Evolutionary conservation across 2,329 filamentous ascomycete genomes (phyloP), one percentile per base, ranked within the genome.

Genomic region (Arthrobotrys entomopaga): DNA sequence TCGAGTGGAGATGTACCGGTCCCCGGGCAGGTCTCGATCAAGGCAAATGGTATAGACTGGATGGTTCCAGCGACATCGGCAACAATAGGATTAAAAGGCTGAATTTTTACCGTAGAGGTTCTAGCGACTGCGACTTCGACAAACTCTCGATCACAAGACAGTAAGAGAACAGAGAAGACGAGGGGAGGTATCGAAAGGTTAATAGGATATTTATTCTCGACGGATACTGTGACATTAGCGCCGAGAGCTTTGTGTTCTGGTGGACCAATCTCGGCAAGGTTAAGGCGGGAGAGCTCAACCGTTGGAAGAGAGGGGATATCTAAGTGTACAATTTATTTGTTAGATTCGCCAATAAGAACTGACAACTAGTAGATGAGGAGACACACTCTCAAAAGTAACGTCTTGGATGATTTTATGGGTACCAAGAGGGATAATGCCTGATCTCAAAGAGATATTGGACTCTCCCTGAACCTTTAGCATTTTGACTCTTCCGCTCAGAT

Each of bases 1-100:
- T 99, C 95, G 22, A 99, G 84, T 0, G 95, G 95, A 1, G 94
- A 97, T 6, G 89, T 88, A 26, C 89, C 84, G 1, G 90, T 90
- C 67, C 90, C 85, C 0, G 94, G 94, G 79, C 95, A 99, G 5
- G 85, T 84, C 15, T 86, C 85, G 0, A 88, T 91, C 64, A 99
- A 83, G 4, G 87, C 85, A 43, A 91, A 86, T 15, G 95, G 91
- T 5, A 99, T 84, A 65, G 90, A 86, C 58, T 86, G 86, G 46
- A 98, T 87, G 26, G 91, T 82, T 1, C 91, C 93, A 50, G 87
- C 87, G 7, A 91, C 90, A 67, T 91, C 86, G 54, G 92, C 86
- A 43, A 85, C 83, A 16, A 97, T 86, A 52, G 90, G 85, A 2
- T 87, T 83, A 40, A 87, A 86, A 22, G 94, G 90, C 60, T 87